Evolutionary conservation across 1,284 basidiomycete genomes (phyloP).

Genomic region (Ceratobasidium sp.): DNA sequence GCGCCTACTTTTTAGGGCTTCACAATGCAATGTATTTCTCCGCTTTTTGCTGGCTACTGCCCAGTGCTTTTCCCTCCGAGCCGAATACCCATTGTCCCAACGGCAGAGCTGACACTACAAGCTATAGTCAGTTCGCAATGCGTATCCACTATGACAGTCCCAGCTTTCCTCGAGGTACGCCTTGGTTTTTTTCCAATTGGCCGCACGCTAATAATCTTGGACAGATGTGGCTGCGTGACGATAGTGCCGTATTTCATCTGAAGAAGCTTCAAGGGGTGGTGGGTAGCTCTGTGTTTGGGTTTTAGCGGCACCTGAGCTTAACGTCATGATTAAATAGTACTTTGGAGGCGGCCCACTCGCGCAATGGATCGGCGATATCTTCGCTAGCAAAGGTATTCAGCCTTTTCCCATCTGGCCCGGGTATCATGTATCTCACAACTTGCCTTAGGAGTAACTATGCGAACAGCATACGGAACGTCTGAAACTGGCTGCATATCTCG

Average conservation of each 20-base stretch:
- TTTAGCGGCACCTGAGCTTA: neutral
- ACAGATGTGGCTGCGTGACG: slow-evolving; percentile 45
- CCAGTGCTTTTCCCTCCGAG: slow-evolving; percentile 45
- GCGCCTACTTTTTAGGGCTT: neutral
- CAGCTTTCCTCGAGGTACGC: slow-evolving; percentile 46
- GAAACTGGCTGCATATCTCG: neutral
- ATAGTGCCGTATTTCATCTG: slow-evolving; percentile 32
- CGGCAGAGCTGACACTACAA: slow-evolving; percentile 41
- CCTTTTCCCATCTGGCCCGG: too few relatives aligned
- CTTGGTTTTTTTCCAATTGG: too few relatives aligned
- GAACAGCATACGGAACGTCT: neutral
- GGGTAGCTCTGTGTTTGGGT: neutral
- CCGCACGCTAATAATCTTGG: too few relatives aligned
- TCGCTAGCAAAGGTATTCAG: slow-evolving; percentile 18
- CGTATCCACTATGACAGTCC: slow-evolving; percentile 29
- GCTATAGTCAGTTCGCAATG: slow-evolving; percentile 2
- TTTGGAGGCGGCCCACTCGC: slow-evolving; percentile 26
- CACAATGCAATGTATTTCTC: neutral
- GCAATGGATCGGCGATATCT: neutral
- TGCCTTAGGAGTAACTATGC: neutral
- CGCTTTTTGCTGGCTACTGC: slow-evolving; percentile 19
- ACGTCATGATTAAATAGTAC: slow-evolving; percentile 21
- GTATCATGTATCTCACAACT: neutral
- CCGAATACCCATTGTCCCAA: slow-evolving; percentile 35
- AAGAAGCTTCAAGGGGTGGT: slow-evolving; percentile 44